A percentile compares a stretch with the other conserved stretches of the same genome.
Evolutionary conservation across 768 basidiomycete species (phyloP).

Genomic region (Hygrocybe coccinea): DNA sequence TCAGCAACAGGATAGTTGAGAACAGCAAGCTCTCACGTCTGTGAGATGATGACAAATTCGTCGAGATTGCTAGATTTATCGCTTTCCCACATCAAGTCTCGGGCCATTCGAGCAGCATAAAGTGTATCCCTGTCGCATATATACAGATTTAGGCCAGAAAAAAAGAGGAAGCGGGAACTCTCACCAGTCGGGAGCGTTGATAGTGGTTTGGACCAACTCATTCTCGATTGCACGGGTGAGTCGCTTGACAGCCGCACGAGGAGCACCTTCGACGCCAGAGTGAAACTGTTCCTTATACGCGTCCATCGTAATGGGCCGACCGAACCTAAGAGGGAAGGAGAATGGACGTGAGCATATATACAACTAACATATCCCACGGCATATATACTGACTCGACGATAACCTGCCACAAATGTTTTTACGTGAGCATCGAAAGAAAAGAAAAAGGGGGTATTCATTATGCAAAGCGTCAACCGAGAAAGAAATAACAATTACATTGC

Average conservation of each 20-base stretch:
- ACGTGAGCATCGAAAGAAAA: neutral
- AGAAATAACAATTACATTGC: conserved; percentile 55
- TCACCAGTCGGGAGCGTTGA: conserved; percentile 95
- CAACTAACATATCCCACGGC: conserved; percentile 7
- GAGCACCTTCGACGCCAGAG: conserved; percentile 58
- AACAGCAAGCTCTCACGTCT: conserved; percentile 63
- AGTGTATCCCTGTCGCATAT: conserved; percentile 71
- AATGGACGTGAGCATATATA: no score
- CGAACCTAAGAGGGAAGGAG: no score
- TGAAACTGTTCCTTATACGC: conserved; percentile 74
- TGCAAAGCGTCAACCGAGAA: neutral
- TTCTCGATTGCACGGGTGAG: conserved; percentile 71
- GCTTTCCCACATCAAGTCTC: conserved; percentile 88
- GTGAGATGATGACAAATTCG: conserved; percentile 79
- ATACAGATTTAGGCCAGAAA: neutral
- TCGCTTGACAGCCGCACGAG: conserved; percentile 79
- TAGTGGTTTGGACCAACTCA: conserved; percentile 67
- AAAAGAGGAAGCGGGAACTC: conserved; percentile 18
- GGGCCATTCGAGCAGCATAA: conserved; percentile 85
- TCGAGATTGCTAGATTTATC: conserved; percentile 72
- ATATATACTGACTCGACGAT: conserved; percentile 58
- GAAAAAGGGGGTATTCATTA: conserved; percentile 14
- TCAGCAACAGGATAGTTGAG: neutral
- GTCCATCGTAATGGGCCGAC: conserved; percentile 71
- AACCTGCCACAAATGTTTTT: conserved; percentile 47